A percentile compares a stretch with the other conserved stretches of the same genome.
Conservation (phyloP, 257 asterid species). For the Henckelia pumila region DNA sequence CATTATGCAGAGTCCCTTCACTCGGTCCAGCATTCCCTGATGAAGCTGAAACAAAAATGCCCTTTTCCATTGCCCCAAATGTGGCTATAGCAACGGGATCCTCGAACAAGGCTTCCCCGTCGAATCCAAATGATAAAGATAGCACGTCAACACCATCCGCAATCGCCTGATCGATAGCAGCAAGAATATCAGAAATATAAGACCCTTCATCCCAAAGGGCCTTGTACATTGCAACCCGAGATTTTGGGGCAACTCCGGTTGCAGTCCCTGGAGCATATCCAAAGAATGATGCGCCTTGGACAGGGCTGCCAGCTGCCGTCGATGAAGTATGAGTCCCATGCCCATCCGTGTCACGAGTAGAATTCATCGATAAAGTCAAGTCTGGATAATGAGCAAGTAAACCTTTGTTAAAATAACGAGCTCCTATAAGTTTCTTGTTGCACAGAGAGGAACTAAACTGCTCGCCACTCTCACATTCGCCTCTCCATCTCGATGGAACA, state of each 20-base stretch:
- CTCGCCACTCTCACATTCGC: conserved; percentile 44
- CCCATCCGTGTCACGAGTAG: conserved; percentile 43
- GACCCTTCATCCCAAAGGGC: conserved; percentile 48
- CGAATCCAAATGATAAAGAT: conserved; percentile 45
- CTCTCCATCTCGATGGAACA: conserved; percentile 51
- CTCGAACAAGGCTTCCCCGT: conserved; percentile 32
- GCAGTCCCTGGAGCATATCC: conserved; percentile 50
- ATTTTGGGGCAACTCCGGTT: conserved; percentile 48
- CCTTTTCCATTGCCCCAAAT: conserved; percentile 52
- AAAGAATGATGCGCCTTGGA: conserved; percentile 36
- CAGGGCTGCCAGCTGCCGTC: conserved; percentile 46
- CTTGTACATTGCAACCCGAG: conserved; percentile 47
- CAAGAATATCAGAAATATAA: conserved; percentile 35
- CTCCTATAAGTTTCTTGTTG: conserved; percentile 52
- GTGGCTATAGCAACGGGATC: conserved; percentile 50
- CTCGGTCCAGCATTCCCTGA: conserved; percentile 47
- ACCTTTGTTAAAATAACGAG: conserved; percentile 42
- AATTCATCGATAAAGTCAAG: conserved; percentile 40
- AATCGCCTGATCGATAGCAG: conserved; percentile 53
- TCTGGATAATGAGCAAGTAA: conserved; percentile 39
- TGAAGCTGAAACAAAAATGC: conserved; percentile 49
- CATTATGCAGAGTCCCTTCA: conserved; percentile 37
- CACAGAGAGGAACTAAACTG: conserved; percentile 41
- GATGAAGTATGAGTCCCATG: conserved; percentile 59
- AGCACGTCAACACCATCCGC: conserved; percentile 44